phyloP scores from a whole-genome alignment of 2,329 filamentous ascomycete genomes.

The Amauroascus niger region DNA sequence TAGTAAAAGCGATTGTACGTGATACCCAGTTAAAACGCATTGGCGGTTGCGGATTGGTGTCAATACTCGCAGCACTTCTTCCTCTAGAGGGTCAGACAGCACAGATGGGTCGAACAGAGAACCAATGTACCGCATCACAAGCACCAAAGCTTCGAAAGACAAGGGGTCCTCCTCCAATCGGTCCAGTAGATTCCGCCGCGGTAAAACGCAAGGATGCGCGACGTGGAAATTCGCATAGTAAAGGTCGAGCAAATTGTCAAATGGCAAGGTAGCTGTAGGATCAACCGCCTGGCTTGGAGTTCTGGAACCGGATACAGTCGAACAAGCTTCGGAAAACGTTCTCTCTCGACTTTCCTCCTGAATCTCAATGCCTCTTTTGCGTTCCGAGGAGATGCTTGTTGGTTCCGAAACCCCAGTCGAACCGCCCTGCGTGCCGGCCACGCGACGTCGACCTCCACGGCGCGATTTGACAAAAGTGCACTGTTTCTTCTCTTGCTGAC shows the following conservation, averaged over 20 bases:
- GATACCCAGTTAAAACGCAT: slow-evolving; percentile 6
- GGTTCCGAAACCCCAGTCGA: not conserved
- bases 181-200: slow-evolving; percentile 16
- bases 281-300: not conserved
- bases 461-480: slow-evolving; percentile 44
- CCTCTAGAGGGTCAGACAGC: not conserved
- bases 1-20: slow-evolving; percentile 23
- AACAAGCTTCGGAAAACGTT: not conserved
- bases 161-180: slow-evolving; percentile 10
- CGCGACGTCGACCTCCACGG: slow-evolving; percentile 31
- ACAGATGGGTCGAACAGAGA: slow-evolving; percentile 17
- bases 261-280: not conserved
- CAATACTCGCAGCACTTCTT: slow-evolving; percentile 2
- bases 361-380: not conserved
- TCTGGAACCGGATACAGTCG: not conserved
- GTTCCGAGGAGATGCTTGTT: not conserved
- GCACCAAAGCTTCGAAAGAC: slow-evolving; percentile 20
- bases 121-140: slow-evolving; percentile 26
- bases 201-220: slow-evolving; percentile 25
- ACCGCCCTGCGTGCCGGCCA: slow-evolving; percentile 6
- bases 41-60: not conserved
- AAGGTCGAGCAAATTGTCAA: slow-evolving; percentile 15
- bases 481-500: slow-evolving; percentile 34
- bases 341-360: not conserved
- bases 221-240: slow-evolving; percentile 29